These are phyloP conservation scores for Kuraishia borneana DNA, from an alignment of 805 yeast genomes.

Conservation along the genomic window DNA sequence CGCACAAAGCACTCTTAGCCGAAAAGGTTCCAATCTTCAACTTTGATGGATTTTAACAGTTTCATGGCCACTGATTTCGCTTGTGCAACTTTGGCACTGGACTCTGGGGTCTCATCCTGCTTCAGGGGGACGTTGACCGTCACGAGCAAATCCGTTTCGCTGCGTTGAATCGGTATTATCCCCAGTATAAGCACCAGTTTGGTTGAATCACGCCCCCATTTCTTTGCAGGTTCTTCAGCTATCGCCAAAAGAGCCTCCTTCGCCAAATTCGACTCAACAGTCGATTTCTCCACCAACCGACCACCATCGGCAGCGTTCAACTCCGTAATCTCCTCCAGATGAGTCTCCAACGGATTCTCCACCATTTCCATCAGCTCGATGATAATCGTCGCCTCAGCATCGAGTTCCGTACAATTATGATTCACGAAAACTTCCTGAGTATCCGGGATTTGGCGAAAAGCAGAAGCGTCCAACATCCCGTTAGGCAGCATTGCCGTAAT, in stretches of 20 bases:
- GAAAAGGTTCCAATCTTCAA: conserved; percentile 38
- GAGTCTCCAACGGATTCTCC: conserved; percentile 34
- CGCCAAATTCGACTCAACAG: conserved; percentile 1
- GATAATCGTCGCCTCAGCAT: conserved; percentile 44
- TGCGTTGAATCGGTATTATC: conserved; percentile 38
- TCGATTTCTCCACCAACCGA: conserved; percentile 18
- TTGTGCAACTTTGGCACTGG: conserved; percentile 11
- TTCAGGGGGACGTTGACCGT: conserved; percentile 49
- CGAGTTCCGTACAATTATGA: conserved; percentile 15
- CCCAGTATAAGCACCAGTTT: conserved; percentile 43
- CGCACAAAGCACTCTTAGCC: conserved; percentile 12
- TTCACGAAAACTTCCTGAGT: conserved; percentile 83
- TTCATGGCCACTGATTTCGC: conserved; percentile 14
- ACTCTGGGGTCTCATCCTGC: conserved; percentile 14
- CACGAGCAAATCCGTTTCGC: conserved; percentile 49
- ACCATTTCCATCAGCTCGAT: conserved; percentile 52
- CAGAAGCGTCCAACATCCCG: conserved; percentile 64
- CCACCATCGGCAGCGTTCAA: conserved; percentile 24
- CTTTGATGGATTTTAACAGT: conserved; percentile 18
- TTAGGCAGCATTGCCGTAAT: conserved; percentile 46
- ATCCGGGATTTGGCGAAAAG: conserved; percentile 78
- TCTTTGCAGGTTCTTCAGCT: conserved; percentile 32
- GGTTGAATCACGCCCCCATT: conserved; percentile 36
- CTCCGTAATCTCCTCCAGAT: conserved; percentile 42
- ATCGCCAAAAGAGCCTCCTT: conserved; percentile 17